Conservation (phyloP, 169 alveolate genomes). For the Theileria equi region DNA sequence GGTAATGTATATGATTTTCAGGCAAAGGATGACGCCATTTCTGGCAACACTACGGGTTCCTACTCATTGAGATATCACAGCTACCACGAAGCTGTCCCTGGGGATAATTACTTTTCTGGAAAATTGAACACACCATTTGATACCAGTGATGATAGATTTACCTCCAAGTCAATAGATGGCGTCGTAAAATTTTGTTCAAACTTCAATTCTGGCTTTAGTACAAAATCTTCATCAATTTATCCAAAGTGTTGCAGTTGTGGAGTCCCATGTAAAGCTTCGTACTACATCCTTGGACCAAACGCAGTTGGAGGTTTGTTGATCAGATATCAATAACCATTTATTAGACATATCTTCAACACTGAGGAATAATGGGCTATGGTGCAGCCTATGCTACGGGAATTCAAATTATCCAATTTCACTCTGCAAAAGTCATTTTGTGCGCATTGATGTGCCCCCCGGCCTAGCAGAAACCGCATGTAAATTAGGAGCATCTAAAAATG, state of each 20-base stretch:
- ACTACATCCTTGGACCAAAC: constrained; percentile 24
- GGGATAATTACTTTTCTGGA: not conserved
- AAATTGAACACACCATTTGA: too few species aligned
- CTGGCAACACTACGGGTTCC: not conserved
- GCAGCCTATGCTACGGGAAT: constrained; percentile 21
- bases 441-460: constrained; percentile 10
- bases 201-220: constrained; percentile 1
- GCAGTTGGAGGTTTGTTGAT: not conserved
- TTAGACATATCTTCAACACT: constrained; percentile 1
- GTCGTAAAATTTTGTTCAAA: constrained; percentile 15
- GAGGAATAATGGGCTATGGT: constrained; percentile 17
- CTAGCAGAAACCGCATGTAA: constrained; percentile 3
- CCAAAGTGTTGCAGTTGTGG: constrained; percentile 19
- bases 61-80: not conserved
- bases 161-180: constrained; percentile 8
- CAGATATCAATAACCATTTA: not conserved
- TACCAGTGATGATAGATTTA: not conserved
- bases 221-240: not conserved
- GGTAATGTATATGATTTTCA: too few species aligned
- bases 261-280: constrained; percentile 7
- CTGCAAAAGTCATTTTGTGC: constrained; percentile 4
- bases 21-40: not conserved
- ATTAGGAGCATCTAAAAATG: not conserved
- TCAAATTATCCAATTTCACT: constrained; percentile 17
- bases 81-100: not conserved